Evolutionary conservation across 176 grass and related monocot genomes (phyloP).

Genomic region (Echinochloa phyllopogon): DNA sequence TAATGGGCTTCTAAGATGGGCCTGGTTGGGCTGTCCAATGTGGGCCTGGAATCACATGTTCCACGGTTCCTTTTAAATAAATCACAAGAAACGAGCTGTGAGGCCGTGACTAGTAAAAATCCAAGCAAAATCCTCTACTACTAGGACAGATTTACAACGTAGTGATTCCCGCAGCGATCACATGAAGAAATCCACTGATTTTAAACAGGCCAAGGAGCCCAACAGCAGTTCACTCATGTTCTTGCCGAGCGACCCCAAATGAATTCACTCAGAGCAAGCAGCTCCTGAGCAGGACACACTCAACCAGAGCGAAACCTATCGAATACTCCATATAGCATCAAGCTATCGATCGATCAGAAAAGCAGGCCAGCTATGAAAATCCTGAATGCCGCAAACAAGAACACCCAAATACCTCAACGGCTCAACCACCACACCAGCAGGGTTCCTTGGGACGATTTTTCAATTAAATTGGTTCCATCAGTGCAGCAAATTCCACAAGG

Average conservation of each 20-base stretch:
- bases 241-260: not conserved
- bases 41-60: not conserved
- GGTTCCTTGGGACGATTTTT: not conserved
- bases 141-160: not conserved
- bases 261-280: not conserved
- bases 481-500: not conserved
- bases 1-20: slow-evolving; percentile 38
- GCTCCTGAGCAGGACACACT: not conserved
- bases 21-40: slow-evolving; percentile 23
- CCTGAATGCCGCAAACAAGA: not conserved
- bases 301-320: not conserved
- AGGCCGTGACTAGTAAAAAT: not conserved
- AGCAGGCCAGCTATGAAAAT: not conserved
- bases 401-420: no score
- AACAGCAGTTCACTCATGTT: not conserved
- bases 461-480: no score
- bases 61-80: not conserved
- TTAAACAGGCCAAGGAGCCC: not conserved
- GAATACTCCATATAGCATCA: not conserved
- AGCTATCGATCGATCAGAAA: not conserved
- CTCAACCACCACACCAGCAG: no score
- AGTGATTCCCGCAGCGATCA: not conserved
- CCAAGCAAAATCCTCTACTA: not conserved
- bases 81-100: not conserved
- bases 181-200: not conserved